Percentiles rank a stretch among this genome's conserved stretches.
Conservation (phyloP, 352 stramenopile species). For the Phytopythium kandeliae region DNA sequence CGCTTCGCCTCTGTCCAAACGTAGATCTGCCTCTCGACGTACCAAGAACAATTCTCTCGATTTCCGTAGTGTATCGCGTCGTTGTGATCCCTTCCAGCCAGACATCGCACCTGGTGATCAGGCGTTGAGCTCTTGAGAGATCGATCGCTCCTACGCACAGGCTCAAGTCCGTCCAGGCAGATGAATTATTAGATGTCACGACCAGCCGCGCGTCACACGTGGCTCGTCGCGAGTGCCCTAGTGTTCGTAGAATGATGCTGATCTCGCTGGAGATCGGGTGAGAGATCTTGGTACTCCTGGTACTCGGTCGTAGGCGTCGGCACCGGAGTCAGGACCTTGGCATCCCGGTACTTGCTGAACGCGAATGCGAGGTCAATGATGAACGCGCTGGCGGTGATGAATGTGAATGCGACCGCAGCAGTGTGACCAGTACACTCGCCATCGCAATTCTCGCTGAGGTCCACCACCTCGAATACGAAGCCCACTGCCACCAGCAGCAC, state of each 20-base stretch:
- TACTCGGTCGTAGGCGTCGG: not conserved
- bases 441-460: not conserved
- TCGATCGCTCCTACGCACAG: too few relatives aligned
- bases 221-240: not conserved
- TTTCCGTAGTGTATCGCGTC: too few relatives aligned
- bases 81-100: too few relatives aligned
- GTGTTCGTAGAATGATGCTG: not conserved
- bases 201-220: not conserved
- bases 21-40: too few relatives aligned
- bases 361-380: conserved; percentile 1
- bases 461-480: not conserved
- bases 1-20: too few relatives aligned
- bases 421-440: not conserved
- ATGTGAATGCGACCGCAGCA: not conserved
- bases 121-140: too few relatives aligned
- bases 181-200: not conserved
- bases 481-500: not conserved
- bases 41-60: too few relatives aligned
- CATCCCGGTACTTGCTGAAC: conserved; percentile 4
- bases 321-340: not conserved
- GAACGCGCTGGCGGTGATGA: conserved; percentile 4
- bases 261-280: not conserved
- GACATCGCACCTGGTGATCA: too few relatives aligned
- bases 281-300: not conserved
- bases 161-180: not conserved